phyloP scores from a whole-genome alignment of 257 asterid species.

The Scutellaria galericulata region DNA sequence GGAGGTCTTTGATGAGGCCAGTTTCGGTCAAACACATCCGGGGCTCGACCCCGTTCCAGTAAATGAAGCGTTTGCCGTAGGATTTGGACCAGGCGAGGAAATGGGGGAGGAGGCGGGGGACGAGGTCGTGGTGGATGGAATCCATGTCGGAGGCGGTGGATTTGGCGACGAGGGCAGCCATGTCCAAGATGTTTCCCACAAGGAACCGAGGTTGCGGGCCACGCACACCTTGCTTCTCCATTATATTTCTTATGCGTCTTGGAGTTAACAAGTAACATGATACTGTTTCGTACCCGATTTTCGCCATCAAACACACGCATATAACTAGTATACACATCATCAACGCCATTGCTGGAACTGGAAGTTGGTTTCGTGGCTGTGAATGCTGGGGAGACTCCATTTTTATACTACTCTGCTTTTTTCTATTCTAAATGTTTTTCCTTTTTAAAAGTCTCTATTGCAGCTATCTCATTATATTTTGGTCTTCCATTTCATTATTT shows the following conservation, averaged over 20 bases:
- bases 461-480: too few species aligned
- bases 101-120: slow-evolving; percentile 86
- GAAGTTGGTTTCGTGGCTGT: background rate
- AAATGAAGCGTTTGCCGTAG: slow-evolving; percentile 81
- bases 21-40: slow-evolving; percentile 78
- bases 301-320: slow-evolving; percentile 37
- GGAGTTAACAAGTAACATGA: slow-evolving; percentile 74
- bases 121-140: slow-evolving; percentile 70
- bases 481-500: too few species aligned
- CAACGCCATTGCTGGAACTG: slow-evolving; percentile 13
- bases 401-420: slow-evolving; percentile 31
- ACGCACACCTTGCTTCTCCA: slow-evolving; percentile 88
- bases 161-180: slow-evolving; percentile 60
- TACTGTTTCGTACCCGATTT: slow-evolving; percentile 51
- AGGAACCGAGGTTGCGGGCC: slow-evolving; percentile 87
- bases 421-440: too few species aligned
- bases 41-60: slow-evolving; percentile 90
- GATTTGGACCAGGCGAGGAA: slow-evolving; percentile 71
- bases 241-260: slow-evolving; percentile 69
- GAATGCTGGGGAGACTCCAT: slow-evolving; percentile 15
- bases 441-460: too few species aligned
- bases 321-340: slow-evolving; percentile 3
- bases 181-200: slow-evolving; percentile 74
- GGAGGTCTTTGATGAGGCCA: slow-evolving; percentile 68
- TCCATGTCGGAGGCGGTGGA: slow-evolving; percentile 78